Base-by-base conservation (phyloP, 139 green algal genomes). In the Asterochloris sp. region DNA sequence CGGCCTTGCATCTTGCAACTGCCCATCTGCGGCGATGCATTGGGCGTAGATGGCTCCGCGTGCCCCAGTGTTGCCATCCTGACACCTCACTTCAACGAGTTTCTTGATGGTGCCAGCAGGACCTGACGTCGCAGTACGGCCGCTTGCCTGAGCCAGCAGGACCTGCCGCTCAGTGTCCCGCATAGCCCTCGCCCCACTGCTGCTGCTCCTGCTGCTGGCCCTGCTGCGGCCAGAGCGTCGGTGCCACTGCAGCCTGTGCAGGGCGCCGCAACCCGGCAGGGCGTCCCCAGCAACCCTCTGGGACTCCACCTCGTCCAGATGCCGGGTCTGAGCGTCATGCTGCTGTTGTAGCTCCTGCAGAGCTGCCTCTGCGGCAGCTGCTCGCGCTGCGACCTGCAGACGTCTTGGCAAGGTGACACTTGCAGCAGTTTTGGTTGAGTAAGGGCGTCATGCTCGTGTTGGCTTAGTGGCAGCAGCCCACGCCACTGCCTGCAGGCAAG, bases 311-410 rank as follows among this genome's bases (percentile, higher is more conserved):
- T 89, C 79, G 29, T 88, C 78, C 10, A 86, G 69, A 79, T 88
- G 75, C 10, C 84, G 75, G 67, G 88, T 69, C 17, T 91, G 79
- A 16, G 69, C 61, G 13, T 78, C 85, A 68, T 89, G 85, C 14
- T 86, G 83, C 75, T 89, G 85, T n/a, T 90, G 88, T 78, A 93
- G 82, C 71, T 89, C 84, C n/a, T 90, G 88, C 78, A 92, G 74
- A 76, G 88, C 79, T 62, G 83, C 85, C 76, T 90, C 78, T 63
- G 87, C 73, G 64, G 26, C 63, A 68, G 76, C 78, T 12, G 80
- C n/a, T 29, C 66, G 17, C 6, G 66, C 17, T 71, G 66, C 17
- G 66, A 71, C 66, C 17, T 71, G 66, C 66, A 26, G 19, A 23
- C 66, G 66, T 26, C 2, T 23, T 54, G 38, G 38, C 38, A 54